phyloP scores from a whole-genome alignment of 1,284 basidiomycete genomes.

The Microbotryum violaceum region DNA sequence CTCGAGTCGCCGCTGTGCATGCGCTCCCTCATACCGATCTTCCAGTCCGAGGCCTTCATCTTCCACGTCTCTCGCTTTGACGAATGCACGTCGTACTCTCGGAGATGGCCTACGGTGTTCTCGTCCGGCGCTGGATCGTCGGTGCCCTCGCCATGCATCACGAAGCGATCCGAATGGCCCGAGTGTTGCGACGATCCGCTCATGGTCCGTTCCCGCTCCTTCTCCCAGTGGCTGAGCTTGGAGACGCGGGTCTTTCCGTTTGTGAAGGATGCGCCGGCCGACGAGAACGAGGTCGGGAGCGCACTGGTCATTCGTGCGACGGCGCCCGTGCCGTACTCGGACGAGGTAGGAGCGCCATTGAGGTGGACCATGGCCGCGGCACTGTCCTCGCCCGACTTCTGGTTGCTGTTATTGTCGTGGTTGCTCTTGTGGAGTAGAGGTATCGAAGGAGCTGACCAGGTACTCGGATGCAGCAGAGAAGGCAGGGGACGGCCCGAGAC shows the following conservation, averaged over 20 bases:
- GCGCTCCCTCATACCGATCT: neutral
- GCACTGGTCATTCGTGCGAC: neutral
- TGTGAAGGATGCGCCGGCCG: neutral
- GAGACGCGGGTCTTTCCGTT: neutral
- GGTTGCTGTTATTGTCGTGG: neutral
- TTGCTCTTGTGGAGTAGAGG: neutral
- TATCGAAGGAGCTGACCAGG: neutral
- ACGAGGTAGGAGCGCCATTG: neutral
- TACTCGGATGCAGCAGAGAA: neutral
- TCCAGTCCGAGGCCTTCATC: constrained; percentile 3
- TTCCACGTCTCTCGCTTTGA: constrained; percentile 5
- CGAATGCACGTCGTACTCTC: constrained; percentile 3
- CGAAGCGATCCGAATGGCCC: too few relatives aligned
- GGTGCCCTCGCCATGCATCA: neutral
- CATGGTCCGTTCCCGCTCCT: neutral
- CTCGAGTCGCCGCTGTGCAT: neutral
- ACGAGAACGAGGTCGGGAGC: neutral
- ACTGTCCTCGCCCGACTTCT: neutral
- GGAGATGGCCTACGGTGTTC: constrained; percentile 9
- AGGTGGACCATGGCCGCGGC: neutral
- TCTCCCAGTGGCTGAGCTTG: neutral
- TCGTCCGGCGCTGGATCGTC: neutral
- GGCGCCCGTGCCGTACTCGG: neutral
- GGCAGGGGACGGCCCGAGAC: constrained; percentile 4
- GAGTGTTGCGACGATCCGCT: neutral